Evolutionary conservation across 2,329 filamentous ascomycete genomes (phyloP).

Genomic region (Hypoxylon sp.): DNA sequence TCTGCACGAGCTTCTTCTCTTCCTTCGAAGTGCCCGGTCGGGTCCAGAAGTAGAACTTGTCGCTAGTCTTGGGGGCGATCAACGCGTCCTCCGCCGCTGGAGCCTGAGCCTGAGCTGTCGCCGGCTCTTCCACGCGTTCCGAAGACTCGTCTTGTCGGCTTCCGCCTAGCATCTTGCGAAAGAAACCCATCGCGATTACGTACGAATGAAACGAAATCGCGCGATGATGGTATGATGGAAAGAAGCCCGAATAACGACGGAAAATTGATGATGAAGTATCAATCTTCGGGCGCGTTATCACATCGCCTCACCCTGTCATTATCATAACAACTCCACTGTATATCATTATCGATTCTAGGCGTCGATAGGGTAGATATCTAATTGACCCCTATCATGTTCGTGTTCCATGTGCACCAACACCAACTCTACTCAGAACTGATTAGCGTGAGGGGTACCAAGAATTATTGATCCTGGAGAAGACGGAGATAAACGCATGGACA

Average conservation of each 20-base stretch:
- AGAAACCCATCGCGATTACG: conserved; percentile 29
- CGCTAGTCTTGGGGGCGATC: conserved; percentile 29
- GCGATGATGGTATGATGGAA: conserved; percentile 21
- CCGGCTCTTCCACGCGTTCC: conserved; percentile 6
- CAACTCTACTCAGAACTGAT: conserved; percentile 10
- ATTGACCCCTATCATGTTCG: conserved; percentile 22
- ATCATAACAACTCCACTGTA: conserved; percentile 23
- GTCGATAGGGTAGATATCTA: conserved; percentile 24
- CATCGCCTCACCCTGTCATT: conserved; percentile 15
- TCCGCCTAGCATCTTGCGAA: conserved; percentile 17
- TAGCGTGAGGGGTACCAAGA: conserved; percentile 28
- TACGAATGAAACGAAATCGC: conserved; percentile 15
- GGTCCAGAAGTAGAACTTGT: conserved; percentile 42
- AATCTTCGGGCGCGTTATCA: conserved; percentile 15
- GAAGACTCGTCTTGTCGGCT: conserved; percentile 16
- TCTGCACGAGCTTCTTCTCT: conserved; percentile 39
- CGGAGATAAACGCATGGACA: conserved; percentile 14
- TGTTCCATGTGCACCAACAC: conserved; percentile 1
- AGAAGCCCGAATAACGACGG: conserved; percentile 8
- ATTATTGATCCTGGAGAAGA: conserved; percentile 3
- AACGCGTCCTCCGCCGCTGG: conserved; percentile 15
- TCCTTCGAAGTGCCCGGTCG: conserved; percentile 41
- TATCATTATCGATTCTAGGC: conserved; percentile 7
- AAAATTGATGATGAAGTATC: conserved; percentile 26
- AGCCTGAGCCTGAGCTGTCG: not conserved